Evolutionary conservation across 83 land plant genomes (phyloP).

Genomic region (Thuja plicata): DNA sequence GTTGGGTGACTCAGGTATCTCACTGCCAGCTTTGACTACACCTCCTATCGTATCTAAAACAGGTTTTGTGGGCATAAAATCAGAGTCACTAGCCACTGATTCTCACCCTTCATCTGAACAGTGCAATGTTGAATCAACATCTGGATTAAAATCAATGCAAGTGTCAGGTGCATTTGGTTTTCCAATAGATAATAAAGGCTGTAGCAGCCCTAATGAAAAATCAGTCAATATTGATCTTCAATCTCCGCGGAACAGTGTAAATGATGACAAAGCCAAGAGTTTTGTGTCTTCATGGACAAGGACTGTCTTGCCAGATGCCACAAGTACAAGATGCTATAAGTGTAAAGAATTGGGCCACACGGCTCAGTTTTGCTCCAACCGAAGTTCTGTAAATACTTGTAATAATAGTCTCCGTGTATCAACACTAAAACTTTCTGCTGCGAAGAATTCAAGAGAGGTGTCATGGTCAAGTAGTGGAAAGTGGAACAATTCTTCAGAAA

Average conservation of each 20-base stretch:
- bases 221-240: slow-evolving; percentile 9
- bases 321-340: slow-evolving; percentile 24
- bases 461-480: slow-evolving; percentile 21
- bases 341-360: slow-evolving; percentile 50
- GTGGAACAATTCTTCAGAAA: slow-evolving; percentile 46
- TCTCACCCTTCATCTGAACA: slow-evolving; percentile 22
- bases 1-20: slow-evolving; percentile 8
- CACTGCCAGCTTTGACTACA: neutral
- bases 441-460: slow-evolving; percentile 27
- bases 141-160: slow-evolving; percentile 17
- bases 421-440: slow-evolving; percentile 20
- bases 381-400: slow-evolving; percentile 10
- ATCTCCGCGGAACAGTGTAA: slow-evolving; percentile 17
- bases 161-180: slow-evolving; percentile 19
- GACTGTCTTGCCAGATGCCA: slow-evolving; percentile 3
- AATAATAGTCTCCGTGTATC: slow-evolving; percentile 15
- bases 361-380: slow-evolving; percentile 29
- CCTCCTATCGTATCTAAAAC: neutral
- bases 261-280: slow-evolving; percentile 23
- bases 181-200: slow-evolving; percentile 15
- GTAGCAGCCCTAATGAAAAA: slow-evolving; percentile 14
- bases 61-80: neutral
- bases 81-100: neutral
- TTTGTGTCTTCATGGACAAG: slow-evolving; percentile 10
- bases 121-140: slow-evolving; percentile 29